These are phyloP conservation scores for Nymphaea thermarum DNA, from an alignment of 164 flowering plant species.

Conservation along the genomic window DNA sequence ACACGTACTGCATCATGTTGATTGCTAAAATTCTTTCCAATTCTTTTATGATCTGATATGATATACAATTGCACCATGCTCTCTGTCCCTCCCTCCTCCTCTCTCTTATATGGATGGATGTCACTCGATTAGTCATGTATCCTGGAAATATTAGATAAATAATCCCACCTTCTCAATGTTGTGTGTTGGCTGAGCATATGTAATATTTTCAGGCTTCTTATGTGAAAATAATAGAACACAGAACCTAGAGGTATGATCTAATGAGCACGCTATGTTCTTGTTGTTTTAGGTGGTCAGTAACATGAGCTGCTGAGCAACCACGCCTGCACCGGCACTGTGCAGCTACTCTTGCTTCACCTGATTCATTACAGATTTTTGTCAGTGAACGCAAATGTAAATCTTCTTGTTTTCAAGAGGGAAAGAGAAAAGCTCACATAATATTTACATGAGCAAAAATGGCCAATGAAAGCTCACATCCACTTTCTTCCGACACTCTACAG, in stretches of 20 bases:
- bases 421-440: slow-evolving; percentile 40
- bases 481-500: slow-evolving; percentile 78
- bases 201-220: too few species aligned
- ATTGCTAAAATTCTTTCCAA: too few species aligned
- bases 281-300: slow-evolving; percentile 74
- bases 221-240: neutral
- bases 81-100: too few species aligned
- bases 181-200: too few species aligned
- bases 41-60: too few species aligned
- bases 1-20: too few species aligned
- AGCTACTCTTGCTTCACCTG: slow-evolving; percentile 91
- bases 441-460: slow-evolving; percentile 85
- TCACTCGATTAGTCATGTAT: too few species aligned
- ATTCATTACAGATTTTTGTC: neutral
- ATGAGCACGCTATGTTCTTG: slow-evolving; percentile 47
- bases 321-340: slow-evolving; percentile 85
- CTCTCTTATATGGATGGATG: too few species aligned
- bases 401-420: neutral
- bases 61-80: too few species aligned
- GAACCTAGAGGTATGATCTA: slow-evolving; percentile 52
- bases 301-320: slow-evolving; percentile 91
- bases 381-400: neutral
- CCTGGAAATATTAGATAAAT: too few species aligned
- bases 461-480: slow-evolving; percentile 95
- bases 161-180: too few species aligned